phyloP scores from a whole-genome alignment of 805 yeast species.

The Hagleromyces aurorensis region DNA sequence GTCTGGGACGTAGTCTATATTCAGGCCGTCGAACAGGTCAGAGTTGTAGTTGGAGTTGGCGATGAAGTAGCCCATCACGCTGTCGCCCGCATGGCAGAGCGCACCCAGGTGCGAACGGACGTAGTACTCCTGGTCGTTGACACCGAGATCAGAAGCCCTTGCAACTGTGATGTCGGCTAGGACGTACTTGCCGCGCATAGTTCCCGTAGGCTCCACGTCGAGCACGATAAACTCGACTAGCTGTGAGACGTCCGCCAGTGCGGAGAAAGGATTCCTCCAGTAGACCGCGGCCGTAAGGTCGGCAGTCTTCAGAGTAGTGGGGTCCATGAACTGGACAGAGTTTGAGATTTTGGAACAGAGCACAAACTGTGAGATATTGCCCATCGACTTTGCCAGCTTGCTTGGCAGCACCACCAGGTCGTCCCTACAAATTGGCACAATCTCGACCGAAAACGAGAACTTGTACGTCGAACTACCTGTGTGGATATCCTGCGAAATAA shows the following conservation, averaged over 20 bases:
- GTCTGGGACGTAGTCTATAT: constrained; percentile 64
- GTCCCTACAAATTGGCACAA: constrained; percentile 94
- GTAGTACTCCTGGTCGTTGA: constrained; percentile 73
- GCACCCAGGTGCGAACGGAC: constrained; percentile 91
- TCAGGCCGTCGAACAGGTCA: constrained; percentile 67
- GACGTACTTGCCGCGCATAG: constrained; percentile 64
- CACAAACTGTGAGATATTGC: constrained; percentile 74
- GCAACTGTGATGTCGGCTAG: constrained; percentile 88
- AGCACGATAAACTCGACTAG: constrained; percentile 81
- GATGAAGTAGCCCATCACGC: constrained; percentile 84
- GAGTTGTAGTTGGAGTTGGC: constrained; percentile 83
- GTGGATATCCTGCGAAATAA: constrained; percentile 86
- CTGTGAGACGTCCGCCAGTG: constrained; percentile 69
- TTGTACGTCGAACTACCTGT: constrained; percentile 83
- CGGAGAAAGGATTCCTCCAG: constrained; percentile 76
- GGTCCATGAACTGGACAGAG: constrained; percentile 80
- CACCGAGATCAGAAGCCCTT: constrained; percentile 82
- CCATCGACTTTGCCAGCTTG: constrained; percentile 73
- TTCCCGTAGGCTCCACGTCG: constrained; percentile 90
- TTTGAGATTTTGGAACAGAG: constrained; percentile 81
- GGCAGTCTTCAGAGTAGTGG: constrained; percentile 66
- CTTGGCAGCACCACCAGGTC: constrained; percentile 90
- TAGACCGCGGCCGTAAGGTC: constrained; percentile 64
- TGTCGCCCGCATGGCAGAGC: constrained; percentile 92
- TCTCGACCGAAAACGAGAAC: constrained; percentile 86